Conservation (phyloP, 495 filamentous ascomycete species). For the Penicilliopsis zonata region DNA sequence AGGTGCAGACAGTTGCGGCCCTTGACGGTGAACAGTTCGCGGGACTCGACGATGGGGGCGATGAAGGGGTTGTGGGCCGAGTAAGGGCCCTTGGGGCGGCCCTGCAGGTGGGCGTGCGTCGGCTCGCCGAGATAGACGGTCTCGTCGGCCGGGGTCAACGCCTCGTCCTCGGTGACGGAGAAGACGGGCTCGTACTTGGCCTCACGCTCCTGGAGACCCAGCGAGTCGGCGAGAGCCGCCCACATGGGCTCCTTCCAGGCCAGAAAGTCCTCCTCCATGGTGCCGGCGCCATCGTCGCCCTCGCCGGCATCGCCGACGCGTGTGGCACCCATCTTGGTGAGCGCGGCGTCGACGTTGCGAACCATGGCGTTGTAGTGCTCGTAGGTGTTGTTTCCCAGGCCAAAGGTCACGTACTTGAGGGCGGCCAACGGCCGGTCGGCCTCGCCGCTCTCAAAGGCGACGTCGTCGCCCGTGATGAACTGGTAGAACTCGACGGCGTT, state of each 20-base stretch:
- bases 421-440: constrained; percentile 63
- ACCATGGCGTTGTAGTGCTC: constrained; percentile 99
- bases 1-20: constrained; percentile 93
- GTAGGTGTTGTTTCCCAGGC: constrained; percentile 96
- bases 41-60: constrained; percentile 82
- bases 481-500: constrained; percentile 99
- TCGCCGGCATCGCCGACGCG: constrained; percentile 84
- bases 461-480: constrained; percentile 74
- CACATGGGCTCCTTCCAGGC: constrained; percentile 99
- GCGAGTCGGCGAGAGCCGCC: constrained; percentile 63
- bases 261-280: constrained; percentile 99
- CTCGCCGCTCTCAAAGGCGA: constrained; percentile 63
- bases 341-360: constrained; percentile 68
- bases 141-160: constrained; percentile 62
- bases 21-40: constrained; percentile 83
- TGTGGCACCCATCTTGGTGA: constrained; percentile 68
- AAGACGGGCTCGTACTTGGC: constrained; percentile 93
- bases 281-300: constrained; percentile 95
- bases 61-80: constrained; percentile 96
- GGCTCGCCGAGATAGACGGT: constrained; percentile 92
- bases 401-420: constrained; percentile 90
- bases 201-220: constrained; percentile 90
- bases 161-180: constrained; percentile 64
- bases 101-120: constrained; percentile 90
- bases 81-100: constrained; percentile 74